phyloP scores from a whole-genome alignment of 768 basidiomycete species.

The Rhodotorula sphaerocarpa region DNA sequence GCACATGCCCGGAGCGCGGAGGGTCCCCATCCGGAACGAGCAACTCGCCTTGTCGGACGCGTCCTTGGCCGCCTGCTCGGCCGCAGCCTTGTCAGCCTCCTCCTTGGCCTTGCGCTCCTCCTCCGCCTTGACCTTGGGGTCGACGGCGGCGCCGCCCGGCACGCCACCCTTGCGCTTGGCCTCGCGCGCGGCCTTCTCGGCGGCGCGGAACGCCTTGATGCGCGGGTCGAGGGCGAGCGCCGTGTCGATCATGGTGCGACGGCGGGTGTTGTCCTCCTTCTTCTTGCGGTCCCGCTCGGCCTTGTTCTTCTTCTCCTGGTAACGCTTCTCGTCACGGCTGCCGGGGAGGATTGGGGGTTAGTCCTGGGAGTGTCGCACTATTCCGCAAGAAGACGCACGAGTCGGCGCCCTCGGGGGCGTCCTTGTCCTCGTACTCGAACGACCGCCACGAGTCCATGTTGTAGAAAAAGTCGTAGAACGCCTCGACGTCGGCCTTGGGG shows the following conservation, averaged over 20 bases:
- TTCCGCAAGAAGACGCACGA: slow-evolving; percentile 53
- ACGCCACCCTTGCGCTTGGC: slow-evolving; percentile 56
- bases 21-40: too few species aligned
- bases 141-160: slow-evolving; percentile 39
- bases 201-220: slow-evolving; percentile 91
- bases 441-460: slow-evolving; percentile 98
- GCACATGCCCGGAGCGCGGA: background rate
- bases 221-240: slow-evolving; percentile 77
- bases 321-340: slow-evolving; percentile 96
- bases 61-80: slow-evolving; percentile 54
- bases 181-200: slow-evolving; percentile 88
- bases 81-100: slow-evolving; percentile 61
- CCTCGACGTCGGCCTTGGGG: slow-evolving; percentile 72
- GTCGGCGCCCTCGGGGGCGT: slow-evolving; percentile 94
- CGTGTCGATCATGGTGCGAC: slow-evolving; percentile 77
- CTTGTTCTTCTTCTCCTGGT: slow-evolving; percentile 99
- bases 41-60: slow-evolving; percentile 68
- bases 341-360: background rate
- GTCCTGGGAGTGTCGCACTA: too few species aligned
- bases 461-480: slow-evolving; percentile 99
- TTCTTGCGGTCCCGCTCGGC: slow-evolving; percentile 88
- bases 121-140: slow-evolving; percentile 49
- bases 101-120: slow-evolving; percentile 46
- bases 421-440: slow-evolving; percentile 97
- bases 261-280: slow-evolving; percentile 89